Evolutionary conservation across 345 rosid species (phyloP).

Genomic region (Brassica juncea): DNA sequence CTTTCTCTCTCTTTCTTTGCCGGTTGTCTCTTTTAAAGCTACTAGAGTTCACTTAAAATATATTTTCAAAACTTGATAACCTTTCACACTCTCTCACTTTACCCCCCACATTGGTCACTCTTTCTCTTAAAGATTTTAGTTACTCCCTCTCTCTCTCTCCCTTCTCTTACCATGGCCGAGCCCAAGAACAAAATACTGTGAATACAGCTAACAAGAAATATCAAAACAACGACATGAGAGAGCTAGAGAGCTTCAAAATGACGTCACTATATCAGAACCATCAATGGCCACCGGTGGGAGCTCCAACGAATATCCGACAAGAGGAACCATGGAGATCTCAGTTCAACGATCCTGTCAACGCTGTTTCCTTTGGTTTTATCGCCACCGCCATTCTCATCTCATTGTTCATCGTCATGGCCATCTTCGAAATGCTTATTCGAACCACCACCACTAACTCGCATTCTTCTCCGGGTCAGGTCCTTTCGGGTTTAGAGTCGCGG

Average conservation of each 20-base stretch:
- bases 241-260: neutral
- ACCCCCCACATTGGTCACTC: slow-evolving; percentile 32
- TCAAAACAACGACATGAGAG: slow-evolving; percentile 33
- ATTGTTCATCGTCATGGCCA: slow-evolving; percentile 87
- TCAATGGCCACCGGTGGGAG: slow-evolving; percentile 64
- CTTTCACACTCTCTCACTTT: slow-evolving; percentile 14
- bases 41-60: slow-evolving; percentile 4
- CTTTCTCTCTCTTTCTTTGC: too few relatives aligned
- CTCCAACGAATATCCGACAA: slow-evolving; percentile 53
- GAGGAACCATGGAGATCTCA: slow-evolving; percentile 51
- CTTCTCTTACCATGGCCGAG: neutral
- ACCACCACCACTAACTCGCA: slow-evolving; percentile 25
- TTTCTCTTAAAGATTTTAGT: neutral
- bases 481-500: slow-evolving; percentile 57
- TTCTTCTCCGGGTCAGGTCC: slow-evolving; percentile 18
- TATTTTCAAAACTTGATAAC: slow-evolving; percentile 33
- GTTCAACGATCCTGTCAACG: slow-evolving; percentile 66
- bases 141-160: slow-evolving; percentile 13
- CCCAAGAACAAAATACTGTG: neutral
- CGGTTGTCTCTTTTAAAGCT: neutral
- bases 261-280: slow-evolving; percentile 32
- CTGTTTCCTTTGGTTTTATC: slow-evolving; percentile 85
- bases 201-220: neutral
- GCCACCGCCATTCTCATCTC: slow-evolving; percentile 91
- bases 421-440: slow-evolving; percentile 75